Conservation (phyloP, 352 stramenopile genomes). For the Bremia lactucae region DNA sequence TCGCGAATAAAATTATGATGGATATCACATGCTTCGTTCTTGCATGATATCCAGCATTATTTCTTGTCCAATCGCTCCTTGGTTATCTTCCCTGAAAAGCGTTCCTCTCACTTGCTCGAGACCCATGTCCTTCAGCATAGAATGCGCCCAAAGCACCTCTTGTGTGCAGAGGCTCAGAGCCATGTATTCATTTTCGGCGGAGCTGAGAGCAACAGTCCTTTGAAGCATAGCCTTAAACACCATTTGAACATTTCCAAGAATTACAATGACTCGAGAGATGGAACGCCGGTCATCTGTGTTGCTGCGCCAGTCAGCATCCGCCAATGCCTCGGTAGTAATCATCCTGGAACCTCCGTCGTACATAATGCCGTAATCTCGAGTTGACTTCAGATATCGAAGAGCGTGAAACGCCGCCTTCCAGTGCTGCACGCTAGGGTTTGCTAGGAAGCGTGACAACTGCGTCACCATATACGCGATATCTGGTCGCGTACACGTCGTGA, state of each 20-base stretch:
- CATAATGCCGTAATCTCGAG: not conserved
- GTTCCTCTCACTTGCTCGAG: not conserved
- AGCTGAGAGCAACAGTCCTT: not conserved
- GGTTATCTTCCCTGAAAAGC: not conserved
- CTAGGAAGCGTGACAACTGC: not conserved
- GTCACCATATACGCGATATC: not conserved
- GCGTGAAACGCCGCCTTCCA: not conserved
- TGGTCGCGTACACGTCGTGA: not conserved
- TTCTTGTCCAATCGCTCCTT: not conserved
- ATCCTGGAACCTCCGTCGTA: too few relatives aligned
- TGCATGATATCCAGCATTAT: not conserved
- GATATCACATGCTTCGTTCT: not conserved
- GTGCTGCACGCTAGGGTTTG: not conserved
- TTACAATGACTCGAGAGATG: slow-evolving; percentile 3
- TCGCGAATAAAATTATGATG: not conserved
- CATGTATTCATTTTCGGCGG: not conserved
- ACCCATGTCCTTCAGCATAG: slow-evolving; percentile 1
- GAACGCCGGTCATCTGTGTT: slow-evolving; percentile 1
- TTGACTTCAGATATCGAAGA: not conserved
- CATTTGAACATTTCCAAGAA: slow-evolving; percentile 1
- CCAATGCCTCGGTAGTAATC: not conserved
- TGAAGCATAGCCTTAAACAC: slow-evolving; percentile 6
- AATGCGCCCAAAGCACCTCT: not conserved
- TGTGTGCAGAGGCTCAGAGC: not conserved
- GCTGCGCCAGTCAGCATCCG: slow-evolving; percentile 4